Conservation (phyloP, 495 filamentous ascomycete species). For the Aspergillus ellipticus region DNA sequence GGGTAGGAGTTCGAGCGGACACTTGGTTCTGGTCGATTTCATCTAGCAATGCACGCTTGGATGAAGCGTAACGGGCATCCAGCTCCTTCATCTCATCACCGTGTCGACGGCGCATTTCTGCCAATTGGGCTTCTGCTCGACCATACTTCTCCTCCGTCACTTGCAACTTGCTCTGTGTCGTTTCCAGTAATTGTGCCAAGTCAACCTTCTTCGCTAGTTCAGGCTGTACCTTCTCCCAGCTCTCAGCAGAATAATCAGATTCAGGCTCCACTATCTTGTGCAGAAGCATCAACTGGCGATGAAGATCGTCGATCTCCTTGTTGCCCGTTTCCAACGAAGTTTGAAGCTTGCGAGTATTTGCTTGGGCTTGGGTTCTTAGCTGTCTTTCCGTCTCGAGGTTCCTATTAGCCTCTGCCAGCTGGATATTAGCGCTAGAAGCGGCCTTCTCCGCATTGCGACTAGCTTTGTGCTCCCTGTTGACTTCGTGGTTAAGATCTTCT, state of each 20-base stretch:
- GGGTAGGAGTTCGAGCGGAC: slow-evolving; percentile 72
- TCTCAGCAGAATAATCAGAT: slow-evolving; percentile 51
- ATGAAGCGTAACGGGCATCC: slow-evolving; percentile 64
- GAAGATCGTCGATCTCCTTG: slow-evolving; percentile 73
- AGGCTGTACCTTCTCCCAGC: slow-evolving; percentile 60
- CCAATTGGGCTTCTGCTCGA: slow-evolving; percentile 79
- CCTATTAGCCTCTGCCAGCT: slow-evolving; percentile 84
- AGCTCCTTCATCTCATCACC: slow-evolving; percentile 72
- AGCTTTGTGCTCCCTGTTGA: slow-evolving; percentile 84
- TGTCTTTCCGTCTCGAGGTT: slow-evolving; percentile 89
- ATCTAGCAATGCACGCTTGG: slow-evolving; percentile 70
- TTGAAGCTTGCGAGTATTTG: slow-evolving; percentile 79
- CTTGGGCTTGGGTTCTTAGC: slow-evolving; percentile 77
- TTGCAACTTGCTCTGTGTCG: slow-evolving; percentile 79
- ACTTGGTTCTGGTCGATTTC: slow-evolving; percentile 86
- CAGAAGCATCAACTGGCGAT: slow-evolving; percentile 71
- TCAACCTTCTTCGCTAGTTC: slow-evolving; percentile 67
- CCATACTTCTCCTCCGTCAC: slow-evolving; percentile 78
- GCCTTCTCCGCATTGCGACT: slow-evolving; percentile 88
- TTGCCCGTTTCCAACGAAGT: slow-evolving; percentile 70
- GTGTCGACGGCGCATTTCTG: slow-evolving; percentile 70
- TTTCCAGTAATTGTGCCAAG: slow-evolving; percentile 82
- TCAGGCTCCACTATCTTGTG: slow-evolving; percentile 87
- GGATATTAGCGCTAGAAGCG: slow-evolving; percentile 75
- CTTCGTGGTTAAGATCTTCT: slow-evolving; percentile 92